Evolutionary conservation across 352 stramenopile genomes (phyloP).

Genomic region (Phytopythium chamaehyphon): DNA sequence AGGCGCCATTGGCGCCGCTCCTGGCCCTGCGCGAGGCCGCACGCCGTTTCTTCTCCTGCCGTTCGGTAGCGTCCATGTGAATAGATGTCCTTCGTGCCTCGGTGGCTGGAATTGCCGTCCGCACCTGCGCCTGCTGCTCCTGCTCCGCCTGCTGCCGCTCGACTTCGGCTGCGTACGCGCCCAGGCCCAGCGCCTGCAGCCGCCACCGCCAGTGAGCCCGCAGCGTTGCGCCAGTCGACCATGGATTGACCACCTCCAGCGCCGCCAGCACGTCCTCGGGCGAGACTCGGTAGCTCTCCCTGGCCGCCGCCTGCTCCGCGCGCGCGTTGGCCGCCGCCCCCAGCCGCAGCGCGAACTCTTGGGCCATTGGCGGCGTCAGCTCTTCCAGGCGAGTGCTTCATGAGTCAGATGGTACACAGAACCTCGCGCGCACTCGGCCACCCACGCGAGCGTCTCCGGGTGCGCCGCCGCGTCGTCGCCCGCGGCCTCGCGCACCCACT

Average conservation of each 20-base stretch:
- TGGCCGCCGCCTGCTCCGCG: slow-evolving; percentile 41
- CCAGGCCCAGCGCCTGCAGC: slow-evolving; percentile 36
- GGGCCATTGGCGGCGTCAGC: too few relatives aligned
- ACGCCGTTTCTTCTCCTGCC: slow-evolving; percentile 42
- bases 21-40: slow-evolving; percentile 31
- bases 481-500: slow-evolving; percentile 52
- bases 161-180: slow-evolving; percentile 25
- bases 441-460: slow-evolving; percentile 68
- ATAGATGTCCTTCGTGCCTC: too few relatives aligned
- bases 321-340: slow-evolving; percentile 46
- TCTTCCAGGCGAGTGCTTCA: too few relatives aligned
- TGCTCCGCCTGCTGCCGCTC: slow-evolving; percentile 24
- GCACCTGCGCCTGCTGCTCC: slow-evolving; percentile 25
- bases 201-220: too few relatives aligned
- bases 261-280: slow-evolving; percentile 50
- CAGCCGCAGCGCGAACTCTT: slow-evolving; percentile 54
- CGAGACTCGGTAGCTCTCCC: slow-evolving; percentile 68
- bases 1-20: slow-evolving; percentile 21
- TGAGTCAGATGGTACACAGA: too few relatives aligned
- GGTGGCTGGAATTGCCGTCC: too few relatives aligned
- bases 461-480: slow-evolving; percentile 46
- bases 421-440: slow-evolving; percentile 55
- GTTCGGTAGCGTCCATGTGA: background rate
- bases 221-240: too few relatives aligned
- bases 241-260: slow-evolving; percentile 60